Conservation (phyloP, 2,329 filamentous ascomycete genomes). For the Fusarium sororula region DNA sequence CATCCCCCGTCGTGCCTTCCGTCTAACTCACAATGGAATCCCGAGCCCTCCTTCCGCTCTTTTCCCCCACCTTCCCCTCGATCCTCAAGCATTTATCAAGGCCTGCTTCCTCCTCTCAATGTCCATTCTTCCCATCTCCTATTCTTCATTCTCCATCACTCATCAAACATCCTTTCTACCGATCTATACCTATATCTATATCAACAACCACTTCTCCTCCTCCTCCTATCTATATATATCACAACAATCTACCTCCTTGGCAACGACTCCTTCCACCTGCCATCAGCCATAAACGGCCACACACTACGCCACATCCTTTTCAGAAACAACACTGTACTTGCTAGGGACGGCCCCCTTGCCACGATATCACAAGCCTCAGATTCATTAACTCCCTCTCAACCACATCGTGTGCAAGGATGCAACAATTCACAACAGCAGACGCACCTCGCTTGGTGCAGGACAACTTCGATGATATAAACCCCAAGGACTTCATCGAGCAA, state of each 20-base stretch:
- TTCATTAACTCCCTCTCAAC: background rate
- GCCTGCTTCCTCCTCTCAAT: slow-evolving; percentile 21
- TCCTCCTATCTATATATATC: background rate
- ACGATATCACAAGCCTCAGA: slow-evolving; percentile 32
- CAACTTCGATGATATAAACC: slow-evolving; percentile 17
- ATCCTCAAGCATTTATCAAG: slow-evolving; percentile 35
- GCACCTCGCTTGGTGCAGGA: slow-evolving; percentile 2
- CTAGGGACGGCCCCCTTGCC: slow-evolving; percentile 41
- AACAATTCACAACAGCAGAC: slow-evolving; percentile 33
- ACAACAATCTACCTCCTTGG: background rate
- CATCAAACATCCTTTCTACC: background rate
- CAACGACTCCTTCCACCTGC: slow-evolving; percentile 2
- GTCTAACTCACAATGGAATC: slow-evolving; percentile 33
- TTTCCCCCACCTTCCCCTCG: slow-evolving; percentile 35
- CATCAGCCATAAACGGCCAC: slow-evolving; percentile 1
- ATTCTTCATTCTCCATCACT: slow-evolving; percentile 17
- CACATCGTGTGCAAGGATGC: slow-evolving; percentile 41
- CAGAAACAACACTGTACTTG: slow-evolving; percentile 15
- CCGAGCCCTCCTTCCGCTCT: slow-evolving; percentile 28
- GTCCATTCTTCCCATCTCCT: slow-evolving; percentile 13
- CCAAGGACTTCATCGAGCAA: slow-evolving; percentile 3
- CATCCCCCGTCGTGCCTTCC: background rate
- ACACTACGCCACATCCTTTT: slow-evolving; percentile 5
- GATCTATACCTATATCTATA: background rate
- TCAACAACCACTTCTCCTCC: background rate